Conservation (phyloP, 306 rosid species). For the Pterocarpus santalinus region DNA sequence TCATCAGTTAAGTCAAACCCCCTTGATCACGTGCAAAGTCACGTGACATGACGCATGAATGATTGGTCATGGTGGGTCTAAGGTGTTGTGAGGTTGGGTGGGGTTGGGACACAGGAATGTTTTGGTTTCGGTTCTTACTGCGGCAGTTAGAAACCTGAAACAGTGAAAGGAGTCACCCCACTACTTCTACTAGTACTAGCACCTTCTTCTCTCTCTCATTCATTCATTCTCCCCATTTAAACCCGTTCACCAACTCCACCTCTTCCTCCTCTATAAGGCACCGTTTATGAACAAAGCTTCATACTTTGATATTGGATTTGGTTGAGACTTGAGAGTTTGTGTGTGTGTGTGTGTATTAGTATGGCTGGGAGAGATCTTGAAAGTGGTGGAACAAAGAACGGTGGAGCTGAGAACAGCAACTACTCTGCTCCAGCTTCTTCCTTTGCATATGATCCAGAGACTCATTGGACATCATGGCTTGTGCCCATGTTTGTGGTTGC, state of each 20-base stretch:
- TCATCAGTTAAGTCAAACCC: not conserved
- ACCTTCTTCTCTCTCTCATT: not conserved
- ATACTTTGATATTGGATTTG: constrained; percentile 10
- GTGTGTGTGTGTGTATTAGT: not conserved
- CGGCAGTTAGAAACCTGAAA: constrained; percentile 55
- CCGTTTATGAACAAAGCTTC: constrained; percentile 4
- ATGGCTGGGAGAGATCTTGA: constrained; percentile 74
- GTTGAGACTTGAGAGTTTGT: not conserved
- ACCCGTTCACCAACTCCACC: constrained; percentile 41
- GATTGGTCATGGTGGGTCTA: not conserved
- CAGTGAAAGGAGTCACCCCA: constrained; percentile 30
- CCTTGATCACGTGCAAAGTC: not conserved
- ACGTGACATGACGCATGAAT: not conserved
- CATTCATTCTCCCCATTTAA: constrained; percentile 42
- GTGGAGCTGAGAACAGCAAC: constrained; percentile 33
- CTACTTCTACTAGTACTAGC: not conserved
- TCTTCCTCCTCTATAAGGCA: constrained; percentile 22
- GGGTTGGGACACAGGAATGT: not conserved
- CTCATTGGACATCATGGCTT: constrained; percentile 85
- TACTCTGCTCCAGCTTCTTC: constrained; percentile 49
- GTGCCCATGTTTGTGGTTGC: constrained; percentile 72
- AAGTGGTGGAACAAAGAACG: constrained; percentile 54
- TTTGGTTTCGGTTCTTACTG: not conserved
- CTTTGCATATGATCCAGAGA: constrained; percentile 55
- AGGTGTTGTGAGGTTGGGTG: not conserved